Percentiles rank a stretch among this genome's conserved stretches.
Evolutionary conservation across 306 rosid species (phyloP).

Genomic region (Medicago ruthenica): DNA sequence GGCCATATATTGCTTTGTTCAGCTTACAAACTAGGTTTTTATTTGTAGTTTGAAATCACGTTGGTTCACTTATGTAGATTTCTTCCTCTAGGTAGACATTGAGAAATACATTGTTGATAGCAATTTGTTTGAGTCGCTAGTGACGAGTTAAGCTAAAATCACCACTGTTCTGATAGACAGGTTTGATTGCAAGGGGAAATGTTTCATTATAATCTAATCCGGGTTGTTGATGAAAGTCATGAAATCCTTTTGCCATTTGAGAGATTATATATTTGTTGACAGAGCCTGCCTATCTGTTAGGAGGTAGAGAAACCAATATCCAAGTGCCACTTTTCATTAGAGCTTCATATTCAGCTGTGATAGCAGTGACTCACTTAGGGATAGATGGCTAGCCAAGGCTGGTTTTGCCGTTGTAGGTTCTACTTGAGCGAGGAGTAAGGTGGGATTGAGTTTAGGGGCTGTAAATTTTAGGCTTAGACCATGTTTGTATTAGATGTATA

Average conservation of each 20-base stretch:
- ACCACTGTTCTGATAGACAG: background rate
- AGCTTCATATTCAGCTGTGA: background rate
- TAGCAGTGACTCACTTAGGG: background rate
- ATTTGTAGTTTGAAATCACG: background rate
- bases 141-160: background rate
- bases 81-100: background rate
- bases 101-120: background rate
- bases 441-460: background rate
- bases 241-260: background rate
- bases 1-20: background rate
- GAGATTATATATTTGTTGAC: background rate
- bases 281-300: background rate
- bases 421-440: background rate
- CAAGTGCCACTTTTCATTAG: background rate
- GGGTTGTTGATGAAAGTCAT: background rate
- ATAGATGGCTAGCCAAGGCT: background rate
- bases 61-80: background rate
- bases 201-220: background rate
- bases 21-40: background rate
- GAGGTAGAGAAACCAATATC: background rate
- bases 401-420: background rate
- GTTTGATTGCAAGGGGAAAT: background rate
- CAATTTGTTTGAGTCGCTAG: background rate
- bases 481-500: background rate
- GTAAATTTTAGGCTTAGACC: background rate